Conservation (phyloP, 331 rosid genomes). For the Dryas integrifolia region DNA sequence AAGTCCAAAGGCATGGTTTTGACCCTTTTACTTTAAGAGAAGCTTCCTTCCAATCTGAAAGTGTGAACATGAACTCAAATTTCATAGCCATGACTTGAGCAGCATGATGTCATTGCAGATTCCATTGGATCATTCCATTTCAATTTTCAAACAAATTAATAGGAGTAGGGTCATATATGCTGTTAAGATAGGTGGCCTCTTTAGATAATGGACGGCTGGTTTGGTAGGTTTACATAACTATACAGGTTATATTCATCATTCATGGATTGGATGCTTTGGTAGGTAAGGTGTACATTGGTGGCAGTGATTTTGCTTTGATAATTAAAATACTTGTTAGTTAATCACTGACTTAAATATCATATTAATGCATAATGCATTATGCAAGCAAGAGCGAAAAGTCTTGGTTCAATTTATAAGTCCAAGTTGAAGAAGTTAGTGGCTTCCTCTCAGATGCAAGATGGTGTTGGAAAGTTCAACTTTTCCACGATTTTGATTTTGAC, state of each 20-base stretch:
- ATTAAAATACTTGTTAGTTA: too few relatives aligned
- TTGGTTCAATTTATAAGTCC: too few relatives aligned
- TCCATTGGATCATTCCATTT: not conserved
- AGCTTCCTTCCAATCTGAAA: not conserved
- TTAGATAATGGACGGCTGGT: not conserved
- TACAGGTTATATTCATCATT: too few relatives aligned
- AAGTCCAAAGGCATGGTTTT: not conserved
- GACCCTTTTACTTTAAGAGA: not conserved
- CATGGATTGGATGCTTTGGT: not conserved
- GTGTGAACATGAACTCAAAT: not conserved
- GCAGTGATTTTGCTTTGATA: not conserved
- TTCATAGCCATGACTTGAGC: not conserved
- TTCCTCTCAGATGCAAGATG: too few relatives aligned
- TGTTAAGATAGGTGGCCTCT: not conserved
- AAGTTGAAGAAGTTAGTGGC: too few relatives aligned
- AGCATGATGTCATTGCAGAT: constrained; percentile 5
- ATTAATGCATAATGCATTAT: too few relatives aligned
- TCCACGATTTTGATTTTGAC: too few relatives aligned
- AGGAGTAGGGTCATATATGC: not conserved
- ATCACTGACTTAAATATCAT: too few relatives aligned
- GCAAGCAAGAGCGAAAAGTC: too few relatives aligned
- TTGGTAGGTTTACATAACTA: not conserved
- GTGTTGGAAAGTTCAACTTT: too few relatives aligned
- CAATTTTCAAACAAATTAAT: not conserved
- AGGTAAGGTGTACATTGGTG: not conserved